phyloP scores from a whole-genome alignment of 202 grass and related monocot genomes.

The Panicum hallii region DNA sequence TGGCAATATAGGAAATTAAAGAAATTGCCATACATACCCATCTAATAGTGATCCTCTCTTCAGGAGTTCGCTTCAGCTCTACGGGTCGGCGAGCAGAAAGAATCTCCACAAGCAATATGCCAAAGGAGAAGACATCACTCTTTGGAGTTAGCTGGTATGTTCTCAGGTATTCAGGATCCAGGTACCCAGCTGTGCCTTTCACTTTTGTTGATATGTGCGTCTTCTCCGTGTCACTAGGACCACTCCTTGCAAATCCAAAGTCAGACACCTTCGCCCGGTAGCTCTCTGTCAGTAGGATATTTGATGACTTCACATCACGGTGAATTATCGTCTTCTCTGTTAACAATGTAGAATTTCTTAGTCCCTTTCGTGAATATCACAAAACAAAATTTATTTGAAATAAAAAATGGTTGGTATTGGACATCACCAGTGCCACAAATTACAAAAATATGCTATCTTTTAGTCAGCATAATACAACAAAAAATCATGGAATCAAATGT shows the following conservation, averaged over 20 bases:
- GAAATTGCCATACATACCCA: conserved; percentile 66
- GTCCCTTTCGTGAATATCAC: conserved; percentile 7
- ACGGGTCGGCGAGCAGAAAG: conserved; percentile 84
- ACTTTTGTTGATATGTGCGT: conserved; percentile 99
- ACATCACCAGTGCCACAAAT: background rate
- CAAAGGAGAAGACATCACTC: conserved; percentile 99
- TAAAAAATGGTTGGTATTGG: background rate
- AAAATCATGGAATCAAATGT: background rate
- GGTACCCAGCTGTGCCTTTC: conserved; percentile 96
- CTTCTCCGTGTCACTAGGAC: conserved; percentile 83
- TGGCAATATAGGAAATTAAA: background rate
- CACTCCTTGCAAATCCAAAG: conserved; percentile 95
- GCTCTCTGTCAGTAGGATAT: conserved; percentile 90
- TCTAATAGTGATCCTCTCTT: conserved; percentile 96
- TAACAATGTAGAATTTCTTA: conserved; percentile 42
- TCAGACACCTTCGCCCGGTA: conserved; percentile 91
- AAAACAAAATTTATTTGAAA: conserved; percentile 9
- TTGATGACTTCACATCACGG: conserved; percentile 97
- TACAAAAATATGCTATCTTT: background rate
- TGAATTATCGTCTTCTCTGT: conserved; percentile 99
- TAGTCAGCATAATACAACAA: background rate
- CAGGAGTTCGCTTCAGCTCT: conserved; percentile 72
- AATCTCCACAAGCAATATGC: conserved; percentile 95
- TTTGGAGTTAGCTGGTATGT: conserved; percentile 96
- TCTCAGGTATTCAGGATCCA: conserved; percentile 93